Percentiles rank a stretch among this genome's conserved stretches.
These are phyloP conservation scores for Kuraishia capsulata DNA, from an alignment of 805 yeast genomes.

Conservation along the genomic window DNA sequence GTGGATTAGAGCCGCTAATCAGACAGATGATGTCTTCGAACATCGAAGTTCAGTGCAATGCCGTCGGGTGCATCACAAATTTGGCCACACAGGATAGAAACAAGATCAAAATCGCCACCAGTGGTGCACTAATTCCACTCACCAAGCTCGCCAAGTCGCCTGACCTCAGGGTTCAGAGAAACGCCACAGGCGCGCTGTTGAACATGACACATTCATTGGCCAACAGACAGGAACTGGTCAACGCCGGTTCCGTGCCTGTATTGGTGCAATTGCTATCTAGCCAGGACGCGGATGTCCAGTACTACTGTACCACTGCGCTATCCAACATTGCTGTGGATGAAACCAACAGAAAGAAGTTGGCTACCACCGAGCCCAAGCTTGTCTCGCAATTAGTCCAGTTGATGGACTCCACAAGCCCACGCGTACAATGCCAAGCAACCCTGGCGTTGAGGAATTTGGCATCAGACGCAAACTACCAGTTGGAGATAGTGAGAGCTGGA, in stretches of 20 bases:
- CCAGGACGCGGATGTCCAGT: slow-evolving; percentile 93
- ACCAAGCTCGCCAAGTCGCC: slow-evolving; percentile 91
- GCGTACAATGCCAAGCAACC: slow-evolving; percentile 98
- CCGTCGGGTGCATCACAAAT: slow-evolving; percentile 97
- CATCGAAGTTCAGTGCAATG: slow-evolving; percentile 97
- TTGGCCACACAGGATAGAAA: slow-evolving; percentile 97
- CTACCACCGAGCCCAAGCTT: slow-evolving; percentile 87
- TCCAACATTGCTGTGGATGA: slow-evolving; percentile 97
- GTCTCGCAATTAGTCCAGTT: slow-evolving; percentile 80
- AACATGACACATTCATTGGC: slow-evolving; percentile 98
- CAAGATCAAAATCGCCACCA: slow-evolving; percentile 89
- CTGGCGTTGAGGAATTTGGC: slow-evolving; percentile 93
- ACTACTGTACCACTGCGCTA: slow-evolving; percentile 95
- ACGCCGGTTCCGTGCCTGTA: slow-evolving; percentile 97
- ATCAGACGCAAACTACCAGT: slow-evolving; percentile 90
- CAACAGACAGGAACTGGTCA: slow-evolving; percentile 91
- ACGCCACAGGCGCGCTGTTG: slow-evolving; percentile 95
- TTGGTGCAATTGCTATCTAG: slow-evolving; percentile 78
- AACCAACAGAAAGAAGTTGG: slow-evolving; percentile 74
- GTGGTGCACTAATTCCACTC: slow-evolving; percentile 92
- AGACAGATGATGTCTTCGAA: slow-evolving; percentile 96
- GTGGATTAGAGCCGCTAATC: slow-evolving; percentile 92
- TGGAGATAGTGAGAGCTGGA: slow-evolving; percentile 91
- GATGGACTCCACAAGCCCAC: slow-evolving; percentile 88
- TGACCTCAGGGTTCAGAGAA: slow-evolving; percentile 94